Evolutionary conservation across 106 monocot genomes (phyloP), one percentile per base, ranked within the genome.

Genomic region (Dendrobium chrysotoxum): DNA sequence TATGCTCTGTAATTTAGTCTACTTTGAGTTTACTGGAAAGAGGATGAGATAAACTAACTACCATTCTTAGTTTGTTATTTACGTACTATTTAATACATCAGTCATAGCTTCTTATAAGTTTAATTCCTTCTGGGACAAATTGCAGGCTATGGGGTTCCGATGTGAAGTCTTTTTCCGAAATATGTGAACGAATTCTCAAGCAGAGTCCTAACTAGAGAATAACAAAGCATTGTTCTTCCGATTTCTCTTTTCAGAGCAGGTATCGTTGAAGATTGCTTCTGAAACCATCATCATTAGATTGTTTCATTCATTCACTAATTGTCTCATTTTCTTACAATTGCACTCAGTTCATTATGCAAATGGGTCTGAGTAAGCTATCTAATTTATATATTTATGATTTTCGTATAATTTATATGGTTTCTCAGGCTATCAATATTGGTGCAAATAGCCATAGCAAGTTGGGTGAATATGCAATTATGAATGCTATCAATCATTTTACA

Each of bases 141-240:
- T 85, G 67, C 91, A 95, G 95, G 95, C 82, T 95, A 30, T 95
- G 95, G 95, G 95, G 95, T 28, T 41, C 74, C 40, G 92, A 92
- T 90, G 92, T 95, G 83, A 90, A 83, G 82, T 82, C 87, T 66
- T 95, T 95, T 82, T 75, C 83, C 38, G 89, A 95, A 65, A 89
- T 95, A 58, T 75, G 54, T 30, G 55, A 86, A 4, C 84, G 84
- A 30, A 83, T 95, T 79, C 82, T 95, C 18, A 4, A 76, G 30
- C 70, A 77, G 86, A 80, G 53, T 84, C 55, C 72, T 39, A 81
- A 72, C 57, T 30, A 45, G 17, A 53, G 77, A 73, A 82, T 78
- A 15, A 26, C 28, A 40, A 74, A n/a, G 41, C 42, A 74, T 40
- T 40, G 18, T 74, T 40, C 21, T 20, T 74, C 21, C 40, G 5